Evolutionary conservation across 306 rosid species (phyloP), one percentile per base, ranked within the genome.

Genomic region (Castanea sativa): DNA sequence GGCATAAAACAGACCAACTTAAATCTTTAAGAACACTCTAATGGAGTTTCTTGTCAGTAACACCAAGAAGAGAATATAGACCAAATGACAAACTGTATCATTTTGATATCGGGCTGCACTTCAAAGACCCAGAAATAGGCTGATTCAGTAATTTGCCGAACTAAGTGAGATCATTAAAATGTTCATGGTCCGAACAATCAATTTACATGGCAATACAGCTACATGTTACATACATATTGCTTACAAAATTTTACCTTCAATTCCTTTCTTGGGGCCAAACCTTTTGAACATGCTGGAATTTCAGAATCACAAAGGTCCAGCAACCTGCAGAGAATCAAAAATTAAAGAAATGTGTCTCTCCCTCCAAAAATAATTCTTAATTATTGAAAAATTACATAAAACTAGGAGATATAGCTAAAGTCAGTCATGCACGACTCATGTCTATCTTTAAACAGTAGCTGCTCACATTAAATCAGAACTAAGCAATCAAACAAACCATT

Each of bases 211-310:
- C 67, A 68, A 55, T 27, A 70, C 43, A 83, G 51, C 69, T 27
- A 49, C 53, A 49, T 61, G 38, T 77, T 74, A 45, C 63, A 70
- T 23, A 23, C 67, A 20, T 58, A 33, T 41, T 13, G 76, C 74
- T 73, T 63, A 63, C 86, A 79, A 79, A 75, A 55, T 69, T 83
- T 76, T 75, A 18, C 83, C 65, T 70, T 68, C 52, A 33, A 61
- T 64, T 43, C 35, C 58, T 16, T 16, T 7, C 12, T 16, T 4
- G 55, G 55, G 51, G 29, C 14, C 29, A 77, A 49, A 41, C 10
- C 5, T 58, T 41, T 79, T 73, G 20, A 53, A 63, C n/a, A 69
- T 29, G 56, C 71, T 63, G 13, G 53, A 32, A 55, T 73, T 64
- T 33, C 25, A 68, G 72, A 68, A 68, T 68, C 29, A 18, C 78